Percentiles rank a stretch among this genome's conserved stretches.
These are phyloP conservation scores for Platanus orientalis DNA, from an alignment of 164 flowering plant species.

Conservation along the genomic window DNA sequence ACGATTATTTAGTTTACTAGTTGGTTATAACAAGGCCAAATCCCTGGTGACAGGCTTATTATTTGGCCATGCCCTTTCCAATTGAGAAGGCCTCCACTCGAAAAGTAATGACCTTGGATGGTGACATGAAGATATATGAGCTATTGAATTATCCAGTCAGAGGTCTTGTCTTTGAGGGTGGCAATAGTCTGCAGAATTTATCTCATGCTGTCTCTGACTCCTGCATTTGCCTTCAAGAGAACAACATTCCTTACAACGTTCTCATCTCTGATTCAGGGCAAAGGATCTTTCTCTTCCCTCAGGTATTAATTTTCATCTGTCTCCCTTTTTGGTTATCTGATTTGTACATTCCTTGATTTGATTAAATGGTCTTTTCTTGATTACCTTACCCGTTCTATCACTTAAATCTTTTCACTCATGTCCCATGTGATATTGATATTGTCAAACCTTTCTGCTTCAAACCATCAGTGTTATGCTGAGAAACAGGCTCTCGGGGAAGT, in stretches of 20 bases:
- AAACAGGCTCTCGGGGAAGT: constrained; percentile 78
- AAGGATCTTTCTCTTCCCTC: constrained; percentile 64
- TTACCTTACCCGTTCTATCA: neutral
- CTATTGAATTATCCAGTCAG: constrained; percentile 69
- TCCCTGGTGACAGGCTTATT: constrained; percentile 55
- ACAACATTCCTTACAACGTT: constrained; percentile 75
- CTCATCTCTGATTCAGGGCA: constrained; percentile 71
- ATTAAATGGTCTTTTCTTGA: too few relatives aligned
- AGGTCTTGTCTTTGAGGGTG: constrained; percentile 76
- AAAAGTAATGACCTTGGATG: constrained; percentile 20
- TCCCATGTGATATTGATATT: neutral
- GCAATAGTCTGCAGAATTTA: constrained; percentile 41
- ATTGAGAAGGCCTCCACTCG: constrained; percentile 63
- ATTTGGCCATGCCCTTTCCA: constrained; percentile 55
- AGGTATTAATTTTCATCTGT: constrained; percentile 38
- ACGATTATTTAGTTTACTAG: too few relatives aligned
- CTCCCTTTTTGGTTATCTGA: neutral
- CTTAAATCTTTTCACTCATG: neutral
- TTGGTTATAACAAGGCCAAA: too few relatives aligned
- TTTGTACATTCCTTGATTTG: too few relatives aligned
- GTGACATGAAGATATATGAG: constrained; percentile 45
- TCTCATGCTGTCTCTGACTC: constrained; percentile 53
- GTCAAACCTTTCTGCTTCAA: neutral
- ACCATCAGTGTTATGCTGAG: constrained; percentile 66
- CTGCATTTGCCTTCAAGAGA: constrained; percentile 68